phyloP scores from a whole-genome alignment of 768 basidiomycete genomes.

The Cystofilobasidium capitatum region DNA sequence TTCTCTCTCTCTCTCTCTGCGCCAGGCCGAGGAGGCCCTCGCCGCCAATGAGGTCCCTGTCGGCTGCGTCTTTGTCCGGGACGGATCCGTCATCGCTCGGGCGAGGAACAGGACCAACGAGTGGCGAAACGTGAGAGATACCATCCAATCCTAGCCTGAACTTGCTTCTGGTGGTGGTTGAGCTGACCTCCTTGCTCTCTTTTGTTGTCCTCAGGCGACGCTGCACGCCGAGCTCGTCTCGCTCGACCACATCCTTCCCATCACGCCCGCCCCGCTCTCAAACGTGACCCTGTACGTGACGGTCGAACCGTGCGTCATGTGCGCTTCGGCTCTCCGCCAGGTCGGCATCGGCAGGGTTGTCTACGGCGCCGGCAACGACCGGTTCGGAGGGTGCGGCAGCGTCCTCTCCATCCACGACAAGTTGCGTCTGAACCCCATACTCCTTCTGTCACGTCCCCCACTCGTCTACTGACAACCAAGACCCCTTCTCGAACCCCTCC shows the following conservation, averaged over 20 bases:
- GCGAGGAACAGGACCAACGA: conserved; percentile 93
- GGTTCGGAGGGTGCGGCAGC: conserved; percentile 94
- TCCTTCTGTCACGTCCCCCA: conserved; percentile 28
- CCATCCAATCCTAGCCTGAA: background rate
- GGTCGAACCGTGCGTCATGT: conserved; percentile 99
- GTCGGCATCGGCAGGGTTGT: conserved; percentile 80
- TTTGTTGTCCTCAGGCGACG: conserved; percentile 57
- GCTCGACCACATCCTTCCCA: conserved; percentile 72
- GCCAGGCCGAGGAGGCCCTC: conserved; percentile 58
- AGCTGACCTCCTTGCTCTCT: background rate
- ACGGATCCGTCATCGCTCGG: conserved; percentile 63
- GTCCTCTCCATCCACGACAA: conserved; percentile 74
- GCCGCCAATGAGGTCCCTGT: conserved; percentile 83
- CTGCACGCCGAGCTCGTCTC: conserved; percentile 96
- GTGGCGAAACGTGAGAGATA: conserved; percentile 61
- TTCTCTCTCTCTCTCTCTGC: background rate
- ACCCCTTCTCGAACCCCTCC: too few relatives aligned
- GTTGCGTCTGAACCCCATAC: too few relatives aligned
- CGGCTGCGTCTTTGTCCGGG: conserved; percentile 85
- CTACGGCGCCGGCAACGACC: conserved; percentile 89
- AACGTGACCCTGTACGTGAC: conserved; percentile 88
- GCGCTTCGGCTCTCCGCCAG: conserved; percentile 88
- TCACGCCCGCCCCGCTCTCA: conserved; percentile 56
- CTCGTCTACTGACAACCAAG: background rate
- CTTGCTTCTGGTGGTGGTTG: background rate